Base-by-base conservation (phyloP, 2,329 filamentous ascomycete genomes). In the Scytalidium sp. region DNA sequence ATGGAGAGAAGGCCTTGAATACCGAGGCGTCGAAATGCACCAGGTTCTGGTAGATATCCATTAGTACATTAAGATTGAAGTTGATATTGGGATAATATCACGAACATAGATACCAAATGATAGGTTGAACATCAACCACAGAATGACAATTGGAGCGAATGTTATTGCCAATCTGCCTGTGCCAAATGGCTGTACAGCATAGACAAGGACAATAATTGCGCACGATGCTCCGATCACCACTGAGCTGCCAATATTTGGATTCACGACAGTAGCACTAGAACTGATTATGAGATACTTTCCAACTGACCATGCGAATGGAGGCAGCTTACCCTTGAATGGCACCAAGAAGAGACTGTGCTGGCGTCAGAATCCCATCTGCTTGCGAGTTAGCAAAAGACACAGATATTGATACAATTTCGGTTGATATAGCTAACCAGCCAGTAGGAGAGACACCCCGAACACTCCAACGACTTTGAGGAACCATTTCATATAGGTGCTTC, bases 271-370 rank as follows among this genome's bases (percentile, higher is more conserved):
- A 3, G 79, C 67, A 39, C 79, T 82, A 60, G 87, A 83, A 5
- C 87, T 78, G 4, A 84, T 83, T 21, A 84, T 84, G 9, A 87
- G 72, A 1, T n/a, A n/a, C n/a, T n/a, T n/a, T n/a, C n/a, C n/a
- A n/a, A n/a, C n/a, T n/a, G n/a, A n/a, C n/a, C n/a, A n/a, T n/a
- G n/a, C n/a, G n/a, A n/a, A n/a, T n/a, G n/a, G n/a, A n/a, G n/a
- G n/a, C n/a, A n/a, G n/a, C n/a, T n/a, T n/a, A n/a, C n/a, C 81
- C 84, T 62, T 88, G 84, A 15, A 88, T 80, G 2, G 85, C 84
- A 21, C 85, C 85, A 5, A 88, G 74, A 1, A 88, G 81, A 3
- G 84, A 87, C 62, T 88, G 84, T 1, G 85, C 85, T 0, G 84
- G 85, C 1, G 84, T 88, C 21, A 88, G 68, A 10, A 88, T 76